A percentile compares a stretch with the other conserved stretches of the same genome.
Conservation (phyloP, 2,329 filamentous ascomycete species). For the Fusarium devonianum region DNA sequence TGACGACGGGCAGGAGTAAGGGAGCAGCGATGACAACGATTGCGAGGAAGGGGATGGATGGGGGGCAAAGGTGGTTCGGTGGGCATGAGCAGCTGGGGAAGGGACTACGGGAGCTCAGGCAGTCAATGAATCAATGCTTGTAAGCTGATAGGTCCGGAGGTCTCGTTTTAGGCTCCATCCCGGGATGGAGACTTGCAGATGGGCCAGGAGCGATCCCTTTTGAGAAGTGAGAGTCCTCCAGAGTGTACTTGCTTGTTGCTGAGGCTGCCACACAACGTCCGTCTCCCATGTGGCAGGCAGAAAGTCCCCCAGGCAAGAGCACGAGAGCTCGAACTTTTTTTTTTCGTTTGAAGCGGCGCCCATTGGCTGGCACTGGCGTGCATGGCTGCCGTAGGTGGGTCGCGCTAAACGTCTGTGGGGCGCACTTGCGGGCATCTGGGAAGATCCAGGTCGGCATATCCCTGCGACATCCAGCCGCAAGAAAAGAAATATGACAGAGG, state of each 20-base stretch:
- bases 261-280: background rate
- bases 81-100: conserved; percentile 32
- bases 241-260: background rate
- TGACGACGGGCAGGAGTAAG: conserved; percentile 34
- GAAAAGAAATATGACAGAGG: conserved; percentile 19
- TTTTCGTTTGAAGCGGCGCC: conserved; percentile 43
- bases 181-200: conserved; percentile 11
- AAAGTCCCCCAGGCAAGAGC: conserved; percentile 25
- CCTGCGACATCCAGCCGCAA: conserved; percentile 25
- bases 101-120: conserved; percentile 33
- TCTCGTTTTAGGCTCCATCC: conserved; percentile 21
- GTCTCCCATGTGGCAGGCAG: conserved; percentile 11
- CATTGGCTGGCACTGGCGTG: conserved; percentile 46
- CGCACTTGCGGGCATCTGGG: conserved; percentile 25
- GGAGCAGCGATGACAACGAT: conserved; percentile 31
- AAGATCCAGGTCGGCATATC: conserved; percentile 21
- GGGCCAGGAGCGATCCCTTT: conserved; percentile 22
- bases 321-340: conserved; percentile 51
- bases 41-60: conserved; percentile 29
- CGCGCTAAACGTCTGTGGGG: conserved; percentile 45
- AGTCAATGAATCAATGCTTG: conserved; percentile 37
- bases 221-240: conserved; percentile 12
- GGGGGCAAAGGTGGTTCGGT: conserved; percentile 37
- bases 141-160: conserved; percentile 35
- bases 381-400: conserved; percentile 48